Evolutionary conservation across 202 grass and related monocot genomes (phyloP), one percentile per base, ranked within the genome.

Genomic region (Dendrocalamus latiflorus): DNA sequence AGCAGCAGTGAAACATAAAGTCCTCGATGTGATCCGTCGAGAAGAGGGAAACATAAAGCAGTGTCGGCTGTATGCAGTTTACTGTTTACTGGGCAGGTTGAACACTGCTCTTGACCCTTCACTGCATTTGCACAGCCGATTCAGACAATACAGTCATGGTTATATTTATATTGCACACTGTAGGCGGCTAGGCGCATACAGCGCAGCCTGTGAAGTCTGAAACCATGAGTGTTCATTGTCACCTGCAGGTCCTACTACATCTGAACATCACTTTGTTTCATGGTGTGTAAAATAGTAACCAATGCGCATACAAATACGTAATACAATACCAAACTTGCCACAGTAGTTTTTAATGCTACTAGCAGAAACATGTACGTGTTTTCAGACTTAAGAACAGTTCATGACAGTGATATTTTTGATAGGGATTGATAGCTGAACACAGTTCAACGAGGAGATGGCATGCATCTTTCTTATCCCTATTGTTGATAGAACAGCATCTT

Each of bases 331-430:
- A 30, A 61, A 61, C 58, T 28, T 30, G 12, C 11, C 25, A 30
- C 21, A 28, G 24, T 28, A 26, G 24, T 6, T 61, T 61, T 61
- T 3, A 61, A 61, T 61, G 25, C 2, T 30, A 30, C 3, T 7
- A 15, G 13, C 9, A 6, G 12, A 28, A 63, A 36, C 28, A 8
- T 9, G 4, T 9, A 4, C 17, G 26, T 34, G 14, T 34, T 63
- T 8, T 17, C 2, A 34, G 12, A 65, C 33, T 65, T 65, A 65
- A 20, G 62, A 38, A 25, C 18, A 47, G 22, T 0, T 42, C 28
- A 42, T 65, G 76, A 53, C 7, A 37, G 67, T 8, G 75, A 63
- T 47, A n/a, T 14, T 25, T 34, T 77, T 99, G 97, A 33, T 17
- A 82, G 26, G 44, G 55, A 73, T 18, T 50, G 43, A n/a, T 61